Conservation (phyloP, 768 basidiomycete genomes). For the Punctularia strigosozonata region DNA sequence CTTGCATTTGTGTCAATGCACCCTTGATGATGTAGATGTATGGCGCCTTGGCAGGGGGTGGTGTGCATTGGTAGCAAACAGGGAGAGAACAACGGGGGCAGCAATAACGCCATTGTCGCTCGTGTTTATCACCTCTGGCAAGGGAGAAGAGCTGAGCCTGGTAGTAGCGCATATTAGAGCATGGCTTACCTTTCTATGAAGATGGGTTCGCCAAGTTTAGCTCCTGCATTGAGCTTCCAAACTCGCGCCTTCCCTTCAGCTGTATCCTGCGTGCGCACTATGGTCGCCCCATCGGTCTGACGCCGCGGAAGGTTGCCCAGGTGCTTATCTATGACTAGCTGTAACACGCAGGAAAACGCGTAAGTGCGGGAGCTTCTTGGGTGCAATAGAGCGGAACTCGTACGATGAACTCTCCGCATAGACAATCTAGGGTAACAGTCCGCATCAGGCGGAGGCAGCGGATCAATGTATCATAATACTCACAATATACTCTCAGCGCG, state of each 20-base stretch:
- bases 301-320: slow-evolving; percentile 57
- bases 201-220: slow-evolving; percentile 57
- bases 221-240: slow-evolving; percentile 78
- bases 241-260: slow-evolving; percentile 46
- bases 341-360: slow-evolving; percentile 1
- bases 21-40: slow-evolving; percentile 76
- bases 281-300: slow-evolving; percentile 68
- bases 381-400: slow-evolving; percentile 18
- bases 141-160: slow-evolving; percentile 13
- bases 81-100: slow-evolving; percentile 59
- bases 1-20: slow-evolving; percentile 80
- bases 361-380: slow-evolving; percentile 4
- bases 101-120: slow-evolving; percentile 61
- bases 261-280: slow-evolving; percentile 65
- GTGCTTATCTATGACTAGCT: slow-evolving; percentile 78
- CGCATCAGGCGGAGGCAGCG: slow-evolving; percentile 7
- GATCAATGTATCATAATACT: slow-evolving; percentile 18
- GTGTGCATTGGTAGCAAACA: slow-evolving; percentile 68
- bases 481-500: slow-evolving; percentile 74
- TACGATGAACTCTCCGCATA: slow-evolving; percentile 83
- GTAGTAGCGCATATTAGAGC: slow-evolving; percentile 4
- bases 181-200: slow-evolving; percentile 63
- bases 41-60: slow-evolving; percentile 64
- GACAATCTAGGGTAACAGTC: slow-evolving; percentile 44
- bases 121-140: slow-evolving; percentile 51